Evolutionary conservation across 2,329 filamentous ascomycete species (phyloP).

Genomic region (Xenoacremonium recifei): DNA sequence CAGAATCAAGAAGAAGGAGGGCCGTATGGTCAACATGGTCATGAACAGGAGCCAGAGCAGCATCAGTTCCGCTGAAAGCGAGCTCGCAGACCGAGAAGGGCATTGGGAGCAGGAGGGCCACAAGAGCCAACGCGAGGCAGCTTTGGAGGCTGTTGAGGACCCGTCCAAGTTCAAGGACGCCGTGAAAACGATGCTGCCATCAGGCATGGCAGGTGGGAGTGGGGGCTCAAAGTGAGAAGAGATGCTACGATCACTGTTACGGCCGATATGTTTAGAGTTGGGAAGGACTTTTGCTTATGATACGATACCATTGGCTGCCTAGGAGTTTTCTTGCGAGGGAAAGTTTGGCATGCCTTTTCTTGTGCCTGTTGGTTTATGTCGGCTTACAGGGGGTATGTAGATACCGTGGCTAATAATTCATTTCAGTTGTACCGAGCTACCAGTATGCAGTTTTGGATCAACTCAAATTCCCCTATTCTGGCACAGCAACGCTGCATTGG

Average conservation of each 20-base stretch:
- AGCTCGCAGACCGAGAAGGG: constrained; percentile 45
- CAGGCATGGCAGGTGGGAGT: constrained; percentile 15
- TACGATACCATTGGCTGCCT: too few species aligned
- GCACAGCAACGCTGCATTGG: too few species aligned
- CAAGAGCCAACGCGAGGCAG: constrained; percentile 53
- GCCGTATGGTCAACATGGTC: constrained; percentile 51
- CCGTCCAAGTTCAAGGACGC: constrained; percentile 43
- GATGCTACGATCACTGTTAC: constrained; percentile 9
- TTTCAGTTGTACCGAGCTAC: too few species aligned
- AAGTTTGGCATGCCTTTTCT: too few species aligned
- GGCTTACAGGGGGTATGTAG: too few species aligned
- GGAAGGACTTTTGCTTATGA: background rate
- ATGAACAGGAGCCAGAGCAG: constrained; percentile 54
- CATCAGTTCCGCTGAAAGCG: constrained; percentile 53
- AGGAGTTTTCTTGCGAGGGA: too few species aligned
- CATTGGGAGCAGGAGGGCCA: constrained; percentile 37
- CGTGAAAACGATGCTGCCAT: constrained; percentile 26
- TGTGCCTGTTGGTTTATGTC: too few species aligned
- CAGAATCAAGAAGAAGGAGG: constrained; percentile 67
- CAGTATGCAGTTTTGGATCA: too few species aligned
- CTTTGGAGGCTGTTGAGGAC: constrained; percentile 50
- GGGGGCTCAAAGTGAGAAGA: constrained; percentile 17
- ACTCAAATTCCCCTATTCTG: too few species aligned
- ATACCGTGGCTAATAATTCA: too few species aligned
- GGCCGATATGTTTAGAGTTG: constrained; percentile 11